Evolutionary conservation across 805 yeast genomes (phyloP).

Genomic region (Metschnikowia picachoensis): DNA sequence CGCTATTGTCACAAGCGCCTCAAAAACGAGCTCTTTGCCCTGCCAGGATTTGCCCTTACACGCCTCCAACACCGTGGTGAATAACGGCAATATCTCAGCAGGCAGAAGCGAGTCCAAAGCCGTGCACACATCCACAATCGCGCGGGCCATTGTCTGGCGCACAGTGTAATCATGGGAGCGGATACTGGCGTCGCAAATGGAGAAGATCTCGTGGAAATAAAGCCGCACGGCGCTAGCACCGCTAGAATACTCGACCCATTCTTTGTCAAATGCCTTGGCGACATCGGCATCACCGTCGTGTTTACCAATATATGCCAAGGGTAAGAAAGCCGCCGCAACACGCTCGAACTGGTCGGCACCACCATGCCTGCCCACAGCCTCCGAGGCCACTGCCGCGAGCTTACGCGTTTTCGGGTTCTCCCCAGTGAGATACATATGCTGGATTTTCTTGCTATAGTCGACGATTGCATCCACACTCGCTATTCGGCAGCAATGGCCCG

Average conservation of each 20-base stretch:
- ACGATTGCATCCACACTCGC: conserved; percentile 50
- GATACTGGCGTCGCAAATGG: conserved; percentile 47
- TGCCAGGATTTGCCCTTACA: conserved; percentile 79
- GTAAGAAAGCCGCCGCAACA: conserved; percentile 63
- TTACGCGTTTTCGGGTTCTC: conserved; percentile 42
- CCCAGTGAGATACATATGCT: conserved; percentile 54
- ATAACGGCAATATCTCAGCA: conserved; percentile 31
- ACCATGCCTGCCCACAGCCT: conserved; percentile 64
- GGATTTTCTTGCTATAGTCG: conserved; percentile 50
- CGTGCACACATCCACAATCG: conserved; percentile 57
- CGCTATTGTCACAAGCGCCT: conserved; percentile 61
- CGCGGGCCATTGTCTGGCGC: conserved; percentile 65
- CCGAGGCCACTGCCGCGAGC: conserved; percentile 59
- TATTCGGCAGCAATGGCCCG: conserved; percentile 72
- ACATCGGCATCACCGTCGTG: conserved; percentile 55
- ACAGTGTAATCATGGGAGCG: conserved; percentile 56
- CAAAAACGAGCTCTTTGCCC: conserved; percentile 77
- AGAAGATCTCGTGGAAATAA: conserved; percentile 65
- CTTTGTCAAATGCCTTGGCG: conserved; percentile 48
- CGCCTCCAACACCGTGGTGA: conserved; percentile 54
- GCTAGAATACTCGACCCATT: conserved; percentile 76
- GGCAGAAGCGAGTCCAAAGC: conserved; percentile 28
- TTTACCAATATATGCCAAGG: conserved; percentile 74
- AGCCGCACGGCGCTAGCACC: conserved; percentile 67
- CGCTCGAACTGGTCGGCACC: conserved; percentile 57